Percentiles rank a stretch among this genome's conserved stretches.
These are phyloP conservation scores for Camelina laxa DNA, from an alignment of 345 rosid genomes.

Conservation along the genomic window DNA sequence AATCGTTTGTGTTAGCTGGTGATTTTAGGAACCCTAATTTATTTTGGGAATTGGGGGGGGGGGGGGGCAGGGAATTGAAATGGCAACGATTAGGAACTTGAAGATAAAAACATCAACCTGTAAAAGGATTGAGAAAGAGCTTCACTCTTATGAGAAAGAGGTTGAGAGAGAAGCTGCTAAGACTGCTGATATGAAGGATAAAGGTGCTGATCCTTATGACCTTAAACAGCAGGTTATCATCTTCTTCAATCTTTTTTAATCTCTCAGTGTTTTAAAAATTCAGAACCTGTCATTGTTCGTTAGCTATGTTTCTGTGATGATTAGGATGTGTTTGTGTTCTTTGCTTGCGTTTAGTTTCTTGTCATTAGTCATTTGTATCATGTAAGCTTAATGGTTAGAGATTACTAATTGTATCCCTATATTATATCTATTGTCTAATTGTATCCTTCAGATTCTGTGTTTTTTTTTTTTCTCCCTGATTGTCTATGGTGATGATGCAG, in stretches of 20 bases:
- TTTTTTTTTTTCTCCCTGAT: not conserved
- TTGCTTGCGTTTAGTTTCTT: not conserved
- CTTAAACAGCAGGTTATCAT: slow-evolving; percentile 79
- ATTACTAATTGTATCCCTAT: too few relatives aligned
- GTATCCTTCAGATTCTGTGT: not conserved
- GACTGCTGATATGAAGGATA: slow-evolving; percentile 89
- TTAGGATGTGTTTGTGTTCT: not conserved
- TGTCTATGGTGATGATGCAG: slow-evolving; percentile 46
- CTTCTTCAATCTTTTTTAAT: not conserved
- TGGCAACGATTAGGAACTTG: slow-evolving; percentile 73
- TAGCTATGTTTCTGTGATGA: not conserved
- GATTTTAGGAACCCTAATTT: slow-evolving; percentile 1
- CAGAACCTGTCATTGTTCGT: not conserved
- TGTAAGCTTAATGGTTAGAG: not conserved
- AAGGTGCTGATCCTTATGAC: slow-evolving; percentile 90
- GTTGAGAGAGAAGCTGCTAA: slow-evolving; percentile 90
- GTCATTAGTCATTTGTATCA: not conserved
- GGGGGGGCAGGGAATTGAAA: slow-evolving; percentile 3
- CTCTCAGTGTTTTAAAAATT: not conserved
- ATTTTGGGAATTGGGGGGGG: not conserved
- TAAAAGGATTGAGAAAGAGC: slow-evolving; percentile 83
- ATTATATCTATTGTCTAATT: too few relatives aligned
- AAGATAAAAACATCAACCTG: slow-evolving; percentile 83
- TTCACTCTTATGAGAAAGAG: slow-evolving; percentile 88
- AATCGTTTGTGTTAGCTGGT: slow-evolving; percentile 3